Percentiles rank a stretch among this genome's conserved stretches.
phyloP scores from a whole-genome alignment of 257 asterid genomes.

The Solanum phureja region DNA sequence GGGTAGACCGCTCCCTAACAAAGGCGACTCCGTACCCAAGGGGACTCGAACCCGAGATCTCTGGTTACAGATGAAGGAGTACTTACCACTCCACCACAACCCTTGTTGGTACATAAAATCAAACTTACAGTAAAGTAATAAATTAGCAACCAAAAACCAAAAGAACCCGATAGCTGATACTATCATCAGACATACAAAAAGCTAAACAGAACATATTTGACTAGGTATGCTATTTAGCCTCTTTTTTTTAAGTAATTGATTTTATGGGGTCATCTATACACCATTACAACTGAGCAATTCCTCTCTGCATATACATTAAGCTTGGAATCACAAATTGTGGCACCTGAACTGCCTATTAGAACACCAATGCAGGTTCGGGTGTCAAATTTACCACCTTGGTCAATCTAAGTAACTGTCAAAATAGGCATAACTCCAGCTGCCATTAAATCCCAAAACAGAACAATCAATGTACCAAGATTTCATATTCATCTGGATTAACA shows the following conservation, averaged over 20 bases:
- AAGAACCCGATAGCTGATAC: neutral
- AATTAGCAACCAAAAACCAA: neutral
- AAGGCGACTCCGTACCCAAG: neutral
- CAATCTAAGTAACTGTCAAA: neutral
- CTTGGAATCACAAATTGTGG: neutral
- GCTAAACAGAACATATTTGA: neutral
- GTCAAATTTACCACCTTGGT: neutral
- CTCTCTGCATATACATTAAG: neutral
- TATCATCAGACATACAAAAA: neutral
- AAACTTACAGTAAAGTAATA: neutral
- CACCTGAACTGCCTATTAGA: neutral
- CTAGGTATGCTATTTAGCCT: neutral
- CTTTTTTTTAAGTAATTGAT: neutral
- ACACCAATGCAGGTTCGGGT: neutral
- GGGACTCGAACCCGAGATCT: neutral
- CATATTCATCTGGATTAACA: conserved; percentile 1
- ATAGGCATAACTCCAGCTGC: neutral
- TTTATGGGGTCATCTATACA: neutral
- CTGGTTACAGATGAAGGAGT: neutral
- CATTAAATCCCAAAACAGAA: neutral
- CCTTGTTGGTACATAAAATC: neutral
- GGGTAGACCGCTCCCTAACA: neutral
- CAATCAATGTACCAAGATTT: neutral
- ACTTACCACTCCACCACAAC: neutral
- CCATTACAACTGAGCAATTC: neutral